A percentile compares a stretch with the other conserved stretches of the same genome.
Evolutionary conservation across 306 rosid species (phyloP).

Genomic region (Hylodesmum podocarpum): DNA sequence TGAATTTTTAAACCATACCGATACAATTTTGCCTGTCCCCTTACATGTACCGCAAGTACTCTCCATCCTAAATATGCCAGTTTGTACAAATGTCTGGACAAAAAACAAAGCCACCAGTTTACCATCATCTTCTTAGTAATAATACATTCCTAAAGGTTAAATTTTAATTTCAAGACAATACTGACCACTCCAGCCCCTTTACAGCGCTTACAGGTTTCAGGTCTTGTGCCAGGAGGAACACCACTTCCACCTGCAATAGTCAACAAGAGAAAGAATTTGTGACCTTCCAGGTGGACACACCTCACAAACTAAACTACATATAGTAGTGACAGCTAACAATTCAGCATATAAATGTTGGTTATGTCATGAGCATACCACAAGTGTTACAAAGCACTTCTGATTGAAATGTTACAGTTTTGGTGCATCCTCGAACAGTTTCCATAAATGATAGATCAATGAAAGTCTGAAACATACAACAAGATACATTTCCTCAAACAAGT

Average conservation of each 20-base stretch:
- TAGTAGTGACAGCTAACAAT: constrained; percentile 16
- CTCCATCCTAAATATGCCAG: constrained; percentile 89
- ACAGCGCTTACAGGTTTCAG: constrained; percentile 88
- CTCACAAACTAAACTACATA: constrained; percentile 2
- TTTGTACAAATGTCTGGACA: constrained; percentile 70
- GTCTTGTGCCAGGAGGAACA: constrained; percentile 95
- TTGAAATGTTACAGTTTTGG: constrained; percentile 68
- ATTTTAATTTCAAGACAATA: constrained; percentile 31
- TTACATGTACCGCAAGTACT: constrained; percentile 68
- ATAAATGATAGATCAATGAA: constrained; percentile 80
- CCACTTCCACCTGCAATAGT: constrained; percentile 84
- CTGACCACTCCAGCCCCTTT: constrained; percentile 93
- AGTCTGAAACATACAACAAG: constrained; percentile 46
- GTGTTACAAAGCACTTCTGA: constrained; percentile 76
- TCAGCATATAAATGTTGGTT: neutral
- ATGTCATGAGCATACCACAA: constrained; percentile 63
- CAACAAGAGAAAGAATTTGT: constrained; percentile 14
- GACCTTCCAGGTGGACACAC: neutral
- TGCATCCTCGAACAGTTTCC: constrained; percentile 96
- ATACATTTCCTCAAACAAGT: constrained; percentile 9
- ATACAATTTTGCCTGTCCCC: constrained; percentile 76
- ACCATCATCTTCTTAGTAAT: constrained; percentile 5
- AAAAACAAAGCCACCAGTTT: constrained; percentile 34
- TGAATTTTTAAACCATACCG: constrained; percentile 51
- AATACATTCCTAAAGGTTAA: neutral